Evolutionary conservation across 257 asterid species (phyloP).

Genomic region (Echium plantagineum): DNA sequence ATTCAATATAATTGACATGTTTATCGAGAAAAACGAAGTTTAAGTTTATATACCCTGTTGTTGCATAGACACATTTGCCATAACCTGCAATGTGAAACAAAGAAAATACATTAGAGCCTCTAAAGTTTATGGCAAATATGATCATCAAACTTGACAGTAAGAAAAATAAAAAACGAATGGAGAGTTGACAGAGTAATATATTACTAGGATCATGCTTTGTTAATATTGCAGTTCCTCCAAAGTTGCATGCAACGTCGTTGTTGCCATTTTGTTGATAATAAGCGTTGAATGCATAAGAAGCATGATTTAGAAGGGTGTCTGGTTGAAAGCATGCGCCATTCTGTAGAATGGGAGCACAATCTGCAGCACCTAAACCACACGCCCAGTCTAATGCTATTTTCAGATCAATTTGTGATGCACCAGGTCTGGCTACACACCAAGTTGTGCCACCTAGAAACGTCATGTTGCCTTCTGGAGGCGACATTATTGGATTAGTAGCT

Average conservation of each 20-base stretch:
- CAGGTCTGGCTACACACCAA: conserved; percentile 73
- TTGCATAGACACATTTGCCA: conserved; percentile 36
- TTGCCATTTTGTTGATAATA: conserved; percentile 83
- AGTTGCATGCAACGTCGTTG: conserved; percentile 62
- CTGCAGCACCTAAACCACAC: conserved; percentile 50
- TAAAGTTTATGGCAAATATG: neutral
- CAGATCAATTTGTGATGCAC: conserved; percentile 33
- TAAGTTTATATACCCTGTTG: conserved; percentile 18
- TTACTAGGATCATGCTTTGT: conserved; percentile 55
- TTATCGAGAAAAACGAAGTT: neutral
- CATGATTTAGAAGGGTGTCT: conserved; percentile 45
- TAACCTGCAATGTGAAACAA: conserved; percentile 26
- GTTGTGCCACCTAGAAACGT: conserved; percentile 61
- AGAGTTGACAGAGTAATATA: neutral
- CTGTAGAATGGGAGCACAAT: conserved; percentile 47
- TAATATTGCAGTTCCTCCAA: conserved; percentile 64
- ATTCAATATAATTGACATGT: neutral
- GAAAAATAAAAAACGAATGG: neutral
- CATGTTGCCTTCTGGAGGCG: conserved; percentile 72
- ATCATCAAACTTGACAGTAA: neutral
- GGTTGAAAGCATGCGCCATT: conserved; percentile 82
- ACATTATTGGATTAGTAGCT: conserved; percentile 17
- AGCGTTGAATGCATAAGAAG: conserved; percentile 67
- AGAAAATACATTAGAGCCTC: neutral
- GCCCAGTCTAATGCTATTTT: conserved; percentile 84